These are phyloP conservation scores for Trichosporon sp. DNA, from an alignment of 1,284 basidiomycete genomes.

Conservation along the genomic window DNA sequence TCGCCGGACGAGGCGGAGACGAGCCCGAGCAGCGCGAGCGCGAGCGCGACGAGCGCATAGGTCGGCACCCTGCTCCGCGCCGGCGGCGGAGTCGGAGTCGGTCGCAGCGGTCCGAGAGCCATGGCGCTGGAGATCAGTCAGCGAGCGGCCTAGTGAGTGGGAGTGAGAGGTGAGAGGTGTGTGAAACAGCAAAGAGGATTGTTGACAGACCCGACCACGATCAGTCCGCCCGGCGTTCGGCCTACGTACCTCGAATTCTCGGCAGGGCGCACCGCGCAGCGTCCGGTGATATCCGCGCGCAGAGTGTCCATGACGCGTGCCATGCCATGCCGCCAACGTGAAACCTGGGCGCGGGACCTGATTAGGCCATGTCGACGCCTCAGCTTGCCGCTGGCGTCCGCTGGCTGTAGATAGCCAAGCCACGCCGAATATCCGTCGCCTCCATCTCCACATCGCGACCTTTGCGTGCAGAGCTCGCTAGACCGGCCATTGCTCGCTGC, in stretches of 20 bases:
- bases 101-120: not conserved
- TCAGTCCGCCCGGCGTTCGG: no score
- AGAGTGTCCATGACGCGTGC: not conserved
- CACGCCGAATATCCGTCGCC: no score
- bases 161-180: not conserved
- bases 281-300: not conserved
- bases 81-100: no score
- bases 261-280: not conserved
- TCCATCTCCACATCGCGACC: not conserved
- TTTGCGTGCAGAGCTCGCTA: not conserved
- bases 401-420: not conserved
- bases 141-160: no score
- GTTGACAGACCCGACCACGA: no score
- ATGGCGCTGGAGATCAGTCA: not conserved
- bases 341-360: not conserved
- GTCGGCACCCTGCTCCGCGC: no score
- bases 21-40: slow-evolving; percentile 17
- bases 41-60: not conserved
- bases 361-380: not conserved
- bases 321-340: not conserved
- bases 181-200: not conserved
- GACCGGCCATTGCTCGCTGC: not conserved
- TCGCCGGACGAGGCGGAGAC: slow-evolving; percentile 58
- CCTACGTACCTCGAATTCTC: not conserved
- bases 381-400: not conserved